A percentile compares a stretch with the other conserved stretches of the same genome.
phyloP scores from a whole-genome alignment of 179 eudicot species.

The Amaranthus tricolor region DNA sequence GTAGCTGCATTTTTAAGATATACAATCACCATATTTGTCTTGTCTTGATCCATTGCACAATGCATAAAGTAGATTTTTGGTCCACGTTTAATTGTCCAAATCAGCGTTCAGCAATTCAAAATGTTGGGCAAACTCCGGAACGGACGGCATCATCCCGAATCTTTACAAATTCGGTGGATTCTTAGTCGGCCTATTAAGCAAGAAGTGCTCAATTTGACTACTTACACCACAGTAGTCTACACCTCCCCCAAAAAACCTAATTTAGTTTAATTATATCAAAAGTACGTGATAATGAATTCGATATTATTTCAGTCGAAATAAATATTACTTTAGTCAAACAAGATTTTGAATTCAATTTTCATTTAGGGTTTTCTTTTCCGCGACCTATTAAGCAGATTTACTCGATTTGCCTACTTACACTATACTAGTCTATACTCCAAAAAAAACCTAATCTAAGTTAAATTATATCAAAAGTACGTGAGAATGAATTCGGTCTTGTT shows the following conservation, averaged over 20 bases:
- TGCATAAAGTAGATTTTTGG: conserved; percentile 6
- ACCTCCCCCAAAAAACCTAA: not conserved
- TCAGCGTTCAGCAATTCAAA: not conserved
- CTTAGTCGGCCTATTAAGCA: not conserved
- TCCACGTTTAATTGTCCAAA: conserved; percentile 23
- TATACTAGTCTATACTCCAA: too few species aligned
- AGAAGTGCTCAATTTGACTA: too few species aligned
- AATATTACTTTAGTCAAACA: too few species aligned
- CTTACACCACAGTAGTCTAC: not conserved
- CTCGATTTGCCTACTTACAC: too few species aligned
- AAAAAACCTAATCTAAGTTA: too few species aligned
- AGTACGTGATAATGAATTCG: not conserved
- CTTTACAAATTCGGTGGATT: conserved; percentile 16
- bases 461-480: too few species aligned
- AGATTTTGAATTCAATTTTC: too few species aligned
- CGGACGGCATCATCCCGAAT: not conserved
- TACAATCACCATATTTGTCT: not conserved
- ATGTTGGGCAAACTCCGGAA: conserved; percentile 8
- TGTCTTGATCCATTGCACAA: conserved; percentile 11
- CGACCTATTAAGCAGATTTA: too few species aligned
- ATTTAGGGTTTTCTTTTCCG: too few species aligned
- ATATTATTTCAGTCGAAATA: too few species aligned
- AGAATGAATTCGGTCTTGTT: too few species aligned
- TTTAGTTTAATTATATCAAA: not conserved
- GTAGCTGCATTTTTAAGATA: too few species aligned